Conservation (phyloP, 192 early-diverging fungal species). For the Podila minutissima region DNA sequence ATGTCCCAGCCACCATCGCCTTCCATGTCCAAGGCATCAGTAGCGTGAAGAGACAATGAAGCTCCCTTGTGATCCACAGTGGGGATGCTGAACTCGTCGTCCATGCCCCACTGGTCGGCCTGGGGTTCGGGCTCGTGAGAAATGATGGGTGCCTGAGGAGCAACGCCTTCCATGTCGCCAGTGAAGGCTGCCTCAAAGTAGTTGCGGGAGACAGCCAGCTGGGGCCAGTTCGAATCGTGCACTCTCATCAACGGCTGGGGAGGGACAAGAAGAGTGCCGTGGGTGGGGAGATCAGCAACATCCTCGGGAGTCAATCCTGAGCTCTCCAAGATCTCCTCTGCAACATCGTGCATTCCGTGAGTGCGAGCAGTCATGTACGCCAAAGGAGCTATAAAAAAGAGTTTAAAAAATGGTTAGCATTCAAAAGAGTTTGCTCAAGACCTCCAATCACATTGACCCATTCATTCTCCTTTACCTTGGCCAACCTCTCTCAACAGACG, state of each 20-base stretch:
- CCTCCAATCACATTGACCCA: too few species aligned
- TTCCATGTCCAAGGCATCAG: constrained; percentile 53
- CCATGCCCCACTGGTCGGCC: constrained; percentile 78
- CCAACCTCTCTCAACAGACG: constrained; percentile 85
- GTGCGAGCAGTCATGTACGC: constrained; percentile 94
- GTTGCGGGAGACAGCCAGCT: constrained; percentile 82
- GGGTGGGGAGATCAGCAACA: constrained; percentile 53
- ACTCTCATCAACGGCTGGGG: constrained; percentile 78
- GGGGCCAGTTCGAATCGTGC: constrained; percentile 92
- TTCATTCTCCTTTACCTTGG: constrained; percentile 66
- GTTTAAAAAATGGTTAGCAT: too few species aligned
- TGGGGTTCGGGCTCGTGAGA: constrained; percentile 70
- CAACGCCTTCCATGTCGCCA: constrained; percentile 58
- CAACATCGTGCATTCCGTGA: constrained; percentile 88
- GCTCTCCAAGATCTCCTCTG: constrained; percentile 79
- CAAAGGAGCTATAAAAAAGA: constrained; percentile 68
- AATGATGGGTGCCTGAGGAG: constrained; percentile 58
- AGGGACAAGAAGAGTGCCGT: constrained; percentile 69
- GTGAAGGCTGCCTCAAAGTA: constrained; percentile 86
- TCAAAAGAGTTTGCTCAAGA: too few species aligned
- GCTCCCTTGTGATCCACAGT: constrained; percentile 47
- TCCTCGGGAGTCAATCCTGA: constrained; percentile 77
- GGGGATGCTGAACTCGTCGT: constrained; percentile 76
- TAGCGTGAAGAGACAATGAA: constrained; percentile 32
- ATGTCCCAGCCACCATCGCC: constrained; percentile 83